Evolutionary conservation across 805 yeast genomes (phyloP), one percentile per base, ranked within the genome.

Genomic region (Jamesozyma jinghongensis): DNA sequence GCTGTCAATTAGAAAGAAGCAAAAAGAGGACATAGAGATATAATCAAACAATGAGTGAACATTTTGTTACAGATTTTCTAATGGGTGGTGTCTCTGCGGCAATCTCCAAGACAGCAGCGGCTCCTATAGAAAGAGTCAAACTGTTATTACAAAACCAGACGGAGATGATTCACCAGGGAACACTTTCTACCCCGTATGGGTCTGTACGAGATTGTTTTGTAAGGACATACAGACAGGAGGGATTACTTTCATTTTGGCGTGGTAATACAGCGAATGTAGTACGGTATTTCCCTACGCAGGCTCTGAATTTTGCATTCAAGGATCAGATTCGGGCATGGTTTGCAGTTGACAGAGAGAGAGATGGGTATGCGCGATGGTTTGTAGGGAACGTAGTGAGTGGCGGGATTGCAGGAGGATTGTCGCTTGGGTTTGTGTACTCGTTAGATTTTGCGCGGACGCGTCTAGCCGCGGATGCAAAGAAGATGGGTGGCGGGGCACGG

Each of bases 21-120:
- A n/a, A n/a, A n/a, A n/a, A n/a, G n/a, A n/a, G n/a, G n/a, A n/a
- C n/a, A 22, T 22, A 6, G 10, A 22, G 26, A 22, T 22, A n/a
- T n/a, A n/a, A n/a, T 22, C 6, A 22, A 22, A 22, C 10, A 10
- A 22, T 6, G 5, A 17, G 20, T 3, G 36, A 33, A 10, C 27
- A 28, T 74, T 75, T 67, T 56, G 68, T 36, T 57, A 59, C 71
- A 63, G 80, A 77, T 66, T 82, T 82, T 77, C 61, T 82, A 71
- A 84, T 85, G 95, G 95, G 95, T 71, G 95, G 95, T 82, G 88
- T 85, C 57, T 85, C 95, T 73, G 94, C 95, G 73, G 94, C 94
- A 63, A 86, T 85, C 73, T 81, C 94, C 56, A 36, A 36, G 32
- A 36, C 38, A 3, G 38, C 30, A 18, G 38, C 38, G 3, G 94